A percentile compares a stretch with the other conserved stretches of the same genome.
phyloP scores from a whole-genome alignment of 192 early-diverging fungal species.

The Jimgerdemannia lactiflua region DNA sequence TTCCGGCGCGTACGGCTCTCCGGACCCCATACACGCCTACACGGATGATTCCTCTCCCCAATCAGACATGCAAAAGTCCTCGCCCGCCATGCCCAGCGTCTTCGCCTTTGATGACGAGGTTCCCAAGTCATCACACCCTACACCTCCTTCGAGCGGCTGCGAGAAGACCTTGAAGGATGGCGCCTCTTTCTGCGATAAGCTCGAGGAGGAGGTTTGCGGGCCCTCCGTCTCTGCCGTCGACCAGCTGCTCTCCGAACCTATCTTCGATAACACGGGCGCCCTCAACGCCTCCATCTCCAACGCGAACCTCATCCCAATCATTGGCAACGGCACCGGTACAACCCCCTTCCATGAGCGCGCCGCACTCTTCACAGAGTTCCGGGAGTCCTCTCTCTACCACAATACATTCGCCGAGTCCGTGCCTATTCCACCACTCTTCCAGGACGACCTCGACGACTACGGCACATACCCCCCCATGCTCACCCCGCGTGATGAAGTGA shows the following conservation, averaged over 20 bases:
- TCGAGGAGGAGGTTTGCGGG: not conserved
- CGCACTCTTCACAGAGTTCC: constrained; percentile 27
- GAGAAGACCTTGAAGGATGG: not conserved
- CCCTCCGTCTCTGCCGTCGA: constrained; percentile 3
- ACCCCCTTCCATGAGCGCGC: not conserved
- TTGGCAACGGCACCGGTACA: not conserved
- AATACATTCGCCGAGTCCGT: not conserved
- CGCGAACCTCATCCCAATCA: not conserved
- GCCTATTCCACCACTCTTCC: constrained; percentile 13
- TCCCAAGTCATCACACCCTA: too few relatives aligned
- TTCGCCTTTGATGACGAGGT: not conserved
- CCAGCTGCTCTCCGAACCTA: constrained; percentile 18
- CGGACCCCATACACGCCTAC: not conserved
- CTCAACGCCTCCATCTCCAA: constrained; percentile 1
- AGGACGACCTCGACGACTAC: constrained; percentile 13
- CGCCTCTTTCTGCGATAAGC: not conserved
- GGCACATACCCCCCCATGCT: not conserved
- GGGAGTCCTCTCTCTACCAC: constrained; percentile 19
- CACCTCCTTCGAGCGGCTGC: not conserved
- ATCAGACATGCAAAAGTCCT: not conserved
- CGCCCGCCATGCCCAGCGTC: not conserved
- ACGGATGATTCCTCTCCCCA: not conserved
- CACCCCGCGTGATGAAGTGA: constrained; percentile 3
- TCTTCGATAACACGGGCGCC: constrained; percentile 18
- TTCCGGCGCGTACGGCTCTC: not conserved